A percentile compares a stretch with the other conserved stretches of the same genome.
These are phyloP conservation scores for Salicornia ramosissima DNA, from an alignment of 148 eudicot species.

Conservation along the genomic window DNA sequence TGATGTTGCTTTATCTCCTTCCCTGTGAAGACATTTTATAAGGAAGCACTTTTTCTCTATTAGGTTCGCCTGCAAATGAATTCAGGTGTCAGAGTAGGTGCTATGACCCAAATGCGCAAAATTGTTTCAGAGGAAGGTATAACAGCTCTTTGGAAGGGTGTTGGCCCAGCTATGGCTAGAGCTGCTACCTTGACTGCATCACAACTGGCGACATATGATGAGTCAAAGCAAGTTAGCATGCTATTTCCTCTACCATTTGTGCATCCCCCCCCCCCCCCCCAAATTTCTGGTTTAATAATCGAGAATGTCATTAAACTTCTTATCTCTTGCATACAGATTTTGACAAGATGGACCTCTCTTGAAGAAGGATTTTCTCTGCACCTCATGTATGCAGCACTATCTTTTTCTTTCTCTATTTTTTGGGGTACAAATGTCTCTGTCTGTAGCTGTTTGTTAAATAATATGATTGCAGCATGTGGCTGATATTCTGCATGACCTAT, in stretches of 20 bases:
- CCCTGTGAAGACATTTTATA: conserved; percentile 12
- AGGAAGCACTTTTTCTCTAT: conserved; percentile 1
- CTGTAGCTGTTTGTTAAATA: not conserved
- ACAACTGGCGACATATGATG: conserved; percentile 90
- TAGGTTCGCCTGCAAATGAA: conserved; percentile 89
- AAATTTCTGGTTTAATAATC: no score
- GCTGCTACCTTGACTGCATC: conserved; percentile 94
- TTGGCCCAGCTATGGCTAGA: conserved; percentile 86
- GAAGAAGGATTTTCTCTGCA: conserved; percentile 85
- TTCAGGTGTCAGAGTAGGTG: conserved; percentile 42
- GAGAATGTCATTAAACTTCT: no score
- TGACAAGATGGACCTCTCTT: conserved; percentile 61
- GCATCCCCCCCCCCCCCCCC: no score
- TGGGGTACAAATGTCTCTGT: not conserved
- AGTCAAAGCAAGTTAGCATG: conserved; percentile 69
- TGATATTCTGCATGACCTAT: not conserved
- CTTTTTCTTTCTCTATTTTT: conserved; percentile 8
- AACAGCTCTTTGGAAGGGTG: conserved; percentile 92
- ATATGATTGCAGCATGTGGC: not conserved
- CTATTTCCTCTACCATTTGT: not conserved
- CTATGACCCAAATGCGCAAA: conserved; percentile 50
- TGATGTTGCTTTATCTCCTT: conserved; percentile 3
- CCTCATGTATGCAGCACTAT: conserved; percentile 48
- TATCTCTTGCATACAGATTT: conserved; percentile 42
- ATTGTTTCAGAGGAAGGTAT: conserved; percentile 74